These are phyloP conservation scores for Claviceps sp. DNA, from an alignment of 2,329 filamentous ascomycete genomes.

Conservation along the genomic window DNA sequence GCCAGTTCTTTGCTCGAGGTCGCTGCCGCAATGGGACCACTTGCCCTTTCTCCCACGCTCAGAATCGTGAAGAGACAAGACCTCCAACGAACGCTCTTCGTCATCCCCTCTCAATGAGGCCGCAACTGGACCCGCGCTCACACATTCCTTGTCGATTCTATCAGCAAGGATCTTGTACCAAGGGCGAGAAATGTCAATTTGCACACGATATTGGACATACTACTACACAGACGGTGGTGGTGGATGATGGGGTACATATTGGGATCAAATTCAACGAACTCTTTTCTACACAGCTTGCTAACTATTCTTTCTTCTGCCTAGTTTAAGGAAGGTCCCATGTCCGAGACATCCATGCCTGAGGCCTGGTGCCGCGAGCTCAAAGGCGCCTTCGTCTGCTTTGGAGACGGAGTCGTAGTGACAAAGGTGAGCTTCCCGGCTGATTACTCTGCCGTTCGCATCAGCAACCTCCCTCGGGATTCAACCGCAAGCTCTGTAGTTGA, in stretches of 20 bases:
- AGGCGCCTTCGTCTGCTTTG: slow-evolving; percentile 18
- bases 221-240: not conserved
- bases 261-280: not conserved
- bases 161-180: not conserved
- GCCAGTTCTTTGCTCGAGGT: not conserved
- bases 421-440: slow-evolving; percentile 20
- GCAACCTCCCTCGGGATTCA: slow-evolving; percentile 12
- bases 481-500: slow-evolving; percentile 9
- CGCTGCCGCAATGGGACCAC: not conserved
- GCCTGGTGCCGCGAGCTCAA: not conserved
- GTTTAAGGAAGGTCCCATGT: not conserved
- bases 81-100: not conserved
- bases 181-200: not conserved
- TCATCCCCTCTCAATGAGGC: not conserved
- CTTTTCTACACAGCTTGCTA: not conserved
- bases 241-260: not conserved
- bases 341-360: not conserved
- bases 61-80: not conserved
- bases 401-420: slow-evolving; percentile 16
- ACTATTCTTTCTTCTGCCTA: not conserved
- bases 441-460: slow-evolving; percentile 22
- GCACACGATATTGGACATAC: not conserved
- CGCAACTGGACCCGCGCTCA: not conserved
- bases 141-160: not conserved
- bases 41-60: not conserved